Base-by-base conservation (phyloP, 257 asterid species). In the Agastache rugosa region DNA sequence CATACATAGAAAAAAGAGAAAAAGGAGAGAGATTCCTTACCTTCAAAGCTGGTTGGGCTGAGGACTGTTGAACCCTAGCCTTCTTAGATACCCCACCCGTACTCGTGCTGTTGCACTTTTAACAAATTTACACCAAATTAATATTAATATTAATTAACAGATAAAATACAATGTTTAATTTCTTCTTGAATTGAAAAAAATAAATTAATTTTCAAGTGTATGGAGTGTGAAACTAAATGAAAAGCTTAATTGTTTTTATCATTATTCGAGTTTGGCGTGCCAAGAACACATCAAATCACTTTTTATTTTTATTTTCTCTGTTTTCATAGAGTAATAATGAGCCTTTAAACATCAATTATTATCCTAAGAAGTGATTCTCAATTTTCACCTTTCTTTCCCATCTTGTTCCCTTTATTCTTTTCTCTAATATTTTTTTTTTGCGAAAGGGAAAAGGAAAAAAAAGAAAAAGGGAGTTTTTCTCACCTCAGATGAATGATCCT, bases 31-130 rank as follows among this genome's bases (percentile, higher is more conserved):
- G 72, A 70, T 71, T 78, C 56, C 67, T 78, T 67, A 87, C 98
- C 97, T 94, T 94, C 71, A 88, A 82, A 82, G 96, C 89, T 74
- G 97, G 91, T 77, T 90, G 92, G 53, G 91, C 73, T 85, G 98
- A 71, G 27, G 92, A 87, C 41, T 87, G 88, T 51, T 90, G 96
- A 83, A 91, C 90, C 93, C 95, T 93, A 69, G 96, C 92, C 89
- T 91, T 93, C 95, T 93, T 93, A 20, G 90, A 59, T 82, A 74
- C 88, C 83, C 94, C 92, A 69, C 91, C 95, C 34, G 58, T 75
- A 35, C 83, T 72, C 47, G 87, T 83, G 87, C 94, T 87, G 82
- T 88, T 88, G 81, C 90, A 72, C 98, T 93, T 83, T 72, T 16
- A 16, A 16, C 55, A 48, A 1, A 48, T 16, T 64, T 0, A 73